Evolutionary conservation across 2,329 filamentous ascomycete species (phyloP).

Genomic region (Pseudocercospora fijiensis): DNA sequence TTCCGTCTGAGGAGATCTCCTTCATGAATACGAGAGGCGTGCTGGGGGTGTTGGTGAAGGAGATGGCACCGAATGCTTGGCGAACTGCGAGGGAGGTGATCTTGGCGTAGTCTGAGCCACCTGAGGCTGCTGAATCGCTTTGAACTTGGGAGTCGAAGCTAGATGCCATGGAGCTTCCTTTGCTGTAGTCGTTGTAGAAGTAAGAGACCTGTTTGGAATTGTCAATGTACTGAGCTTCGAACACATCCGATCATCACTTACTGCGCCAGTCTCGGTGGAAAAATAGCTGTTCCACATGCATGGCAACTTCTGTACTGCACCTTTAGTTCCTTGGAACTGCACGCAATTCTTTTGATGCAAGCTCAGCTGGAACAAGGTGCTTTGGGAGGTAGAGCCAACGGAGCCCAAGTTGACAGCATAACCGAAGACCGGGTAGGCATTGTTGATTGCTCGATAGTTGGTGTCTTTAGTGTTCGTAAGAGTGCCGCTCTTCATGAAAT

Average conservation of each 20-base stretch:
- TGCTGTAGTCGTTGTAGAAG: constrained; percentile 52
- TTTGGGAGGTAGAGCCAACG: constrained; percentile 41
- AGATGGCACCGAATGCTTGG: constrained; percentile 53
- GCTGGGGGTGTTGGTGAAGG: constrained; percentile 50
- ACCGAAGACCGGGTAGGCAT: constrained; percentile 53
- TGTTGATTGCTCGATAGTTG: constrained; percentile 50
- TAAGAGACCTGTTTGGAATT: constrained; percentile 30
- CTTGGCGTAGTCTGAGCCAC: constrained; percentile 50
- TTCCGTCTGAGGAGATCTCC: constrained; percentile 52
- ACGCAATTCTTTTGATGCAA: constrained; percentile 52
- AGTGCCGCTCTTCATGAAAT: constrained; percentile 47
- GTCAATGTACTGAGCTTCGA: neutral
- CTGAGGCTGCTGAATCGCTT: constrained; percentile 47
- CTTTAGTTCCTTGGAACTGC: constrained; percentile 45
- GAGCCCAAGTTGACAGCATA: constrained; percentile 53
- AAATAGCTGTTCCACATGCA: constrained; percentile 57
- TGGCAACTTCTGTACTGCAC: constrained; percentile 41
- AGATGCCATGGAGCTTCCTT: constrained; percentile 39
- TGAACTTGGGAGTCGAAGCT: constrained; percentile 47
- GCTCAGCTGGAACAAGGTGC: constrained; percentile 52
- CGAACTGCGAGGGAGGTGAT: constrained; percentile 53
- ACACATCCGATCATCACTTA: constrained; percentile 28
- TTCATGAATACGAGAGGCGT: constrained; percentile 56
- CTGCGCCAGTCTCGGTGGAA: constrained; percentile 46
- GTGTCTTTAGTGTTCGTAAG: constrained; percentile 48